Conservation (phyloP, 805 yeast species). For the Ogataea nakhonphanomensis region DNA sequence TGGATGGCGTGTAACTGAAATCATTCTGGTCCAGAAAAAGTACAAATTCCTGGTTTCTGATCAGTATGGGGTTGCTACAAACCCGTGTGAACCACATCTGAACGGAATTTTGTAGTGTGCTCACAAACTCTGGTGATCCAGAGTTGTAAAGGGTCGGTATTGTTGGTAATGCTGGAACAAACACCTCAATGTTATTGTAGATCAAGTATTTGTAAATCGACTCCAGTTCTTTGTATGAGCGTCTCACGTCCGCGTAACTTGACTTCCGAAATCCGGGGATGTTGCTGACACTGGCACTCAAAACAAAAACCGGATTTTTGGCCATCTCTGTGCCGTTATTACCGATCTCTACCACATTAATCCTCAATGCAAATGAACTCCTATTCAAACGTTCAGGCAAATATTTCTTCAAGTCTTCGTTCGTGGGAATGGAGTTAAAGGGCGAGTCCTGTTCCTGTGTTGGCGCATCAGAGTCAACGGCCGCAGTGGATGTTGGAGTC, state of each 20-base stretch:
- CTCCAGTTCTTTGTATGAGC: slow-evolving; percentile 75
- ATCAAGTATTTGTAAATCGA: slow-evolving; percentile 74
- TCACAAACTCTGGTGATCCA: slow-evolving; percentile 78
- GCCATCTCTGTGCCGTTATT: slow-evolving; percentile 51
- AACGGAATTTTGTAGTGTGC: slow-evolving; percentile 51
- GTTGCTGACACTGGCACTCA: slow-evolving; percentile 56
- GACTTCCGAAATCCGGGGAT: slow-evolving; percentile 74
- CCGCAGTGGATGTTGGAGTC: slow-evolving; percentile 1
- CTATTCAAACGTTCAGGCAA: slow-evolving; percentile 50
- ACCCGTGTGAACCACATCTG: slow-evolving; percentile 87
- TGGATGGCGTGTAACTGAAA: slow-evolving; percentile 37
- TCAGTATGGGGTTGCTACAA: slow-evolving; percentile 68
- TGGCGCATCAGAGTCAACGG: not conserved
- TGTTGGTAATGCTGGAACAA: slow-evolving; percentile 84
- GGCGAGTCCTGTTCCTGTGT: slow-evolving; percentile 16
- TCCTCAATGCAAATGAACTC: slow-evolving; percentile 38
- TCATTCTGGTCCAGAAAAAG: slow-evolving; percentile 50
- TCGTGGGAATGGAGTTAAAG: slow-evolving; percentile 32
- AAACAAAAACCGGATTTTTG: slow-evolving; percentile 76
- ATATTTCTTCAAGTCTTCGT: slow-evolving; percentile 41
- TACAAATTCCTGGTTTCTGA: slow-evolving; percentile 84
- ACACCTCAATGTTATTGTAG: slow-evolving; percentile 84
- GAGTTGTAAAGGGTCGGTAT: slow-evolving; percentile 74
- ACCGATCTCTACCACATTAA: slow-evolving; percentile 69
- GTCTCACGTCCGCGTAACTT: slow-evolving; percentile 66